Conservation (phyloP, 257 asterid genomes). For the Solanum medicagineum region DNA sequence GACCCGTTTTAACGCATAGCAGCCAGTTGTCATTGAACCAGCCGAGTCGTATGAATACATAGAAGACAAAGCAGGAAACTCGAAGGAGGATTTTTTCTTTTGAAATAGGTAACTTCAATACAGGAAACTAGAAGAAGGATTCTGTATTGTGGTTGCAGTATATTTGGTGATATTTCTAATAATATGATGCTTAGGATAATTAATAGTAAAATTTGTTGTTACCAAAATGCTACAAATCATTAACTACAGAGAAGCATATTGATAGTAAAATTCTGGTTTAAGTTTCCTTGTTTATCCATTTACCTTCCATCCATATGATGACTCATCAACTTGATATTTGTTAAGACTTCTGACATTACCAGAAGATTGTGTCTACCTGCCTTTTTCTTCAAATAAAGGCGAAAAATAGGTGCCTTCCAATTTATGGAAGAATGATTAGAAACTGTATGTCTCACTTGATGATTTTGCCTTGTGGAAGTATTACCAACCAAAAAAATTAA, state of each 20-base stretch:
- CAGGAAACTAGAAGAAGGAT: background rate
- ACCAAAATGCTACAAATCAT: background rate
- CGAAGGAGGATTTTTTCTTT: background rate
- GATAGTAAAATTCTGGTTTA: background rate
- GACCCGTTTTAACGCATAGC: background rate
- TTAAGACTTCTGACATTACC: background rate
- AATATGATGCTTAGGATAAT: background rate
- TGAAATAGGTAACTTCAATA: background rate
- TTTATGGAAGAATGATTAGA: background rate
- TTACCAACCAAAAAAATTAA: background rate
- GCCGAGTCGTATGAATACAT: background rate
- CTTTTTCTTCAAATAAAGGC: background rate
- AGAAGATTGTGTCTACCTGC: background rate
- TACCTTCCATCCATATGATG: background rate
- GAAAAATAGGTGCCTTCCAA: background rate
- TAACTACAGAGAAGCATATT: background rate
- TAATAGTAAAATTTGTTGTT: background rate
- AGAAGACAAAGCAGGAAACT: background rate
- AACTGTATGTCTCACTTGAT: background rate
- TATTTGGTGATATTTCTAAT: background rate
- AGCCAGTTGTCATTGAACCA: background rate
- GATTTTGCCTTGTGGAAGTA: background rate
- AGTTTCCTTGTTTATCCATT: background rate
- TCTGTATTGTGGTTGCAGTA: background rate
- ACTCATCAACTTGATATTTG: background rate